Conservation (phyloP, 768 basidiomycete species). For the Serendipita sp. region DNA sequence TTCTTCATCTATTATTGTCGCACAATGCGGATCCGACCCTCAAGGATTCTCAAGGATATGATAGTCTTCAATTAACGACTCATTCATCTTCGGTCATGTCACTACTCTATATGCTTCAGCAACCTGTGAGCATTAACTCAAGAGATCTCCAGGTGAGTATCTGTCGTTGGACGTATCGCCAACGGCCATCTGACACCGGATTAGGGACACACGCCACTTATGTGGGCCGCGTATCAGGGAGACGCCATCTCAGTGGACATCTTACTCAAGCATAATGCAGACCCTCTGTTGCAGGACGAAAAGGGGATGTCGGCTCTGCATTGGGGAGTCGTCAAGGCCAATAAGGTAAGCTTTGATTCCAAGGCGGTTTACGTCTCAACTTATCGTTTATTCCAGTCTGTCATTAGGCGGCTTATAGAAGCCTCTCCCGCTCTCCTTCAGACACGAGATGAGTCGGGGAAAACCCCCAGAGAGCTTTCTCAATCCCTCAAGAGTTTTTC, state of each 20-base stretch:
- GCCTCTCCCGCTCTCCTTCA: constrained; percentile 61
- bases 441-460: constrained; percentile 65
- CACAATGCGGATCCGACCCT: constrained; percentile 89
- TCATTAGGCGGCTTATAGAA: constrained; percentile 66
- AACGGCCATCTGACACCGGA: no score
- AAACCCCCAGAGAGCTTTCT: constrained; percentile 91
- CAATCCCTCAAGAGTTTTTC: constrained; percentile 79
- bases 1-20: constrained; percentile 80
- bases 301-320: constrained; percentile 78
- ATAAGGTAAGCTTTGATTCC: constrained; percentile 29
- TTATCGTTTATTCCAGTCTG: constrained; percentile 21
- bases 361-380: no score
- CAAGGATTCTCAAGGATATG: constrained; percentile 87
- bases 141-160: constrained; percentile 45
- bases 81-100: constrained; percentile 94
- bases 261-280: constrained; percentile 75
- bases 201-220: constrained; percentile 75
- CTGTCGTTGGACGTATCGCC: no score
- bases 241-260: constrained; percentile 91
- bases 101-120: constrained; percentile 76
- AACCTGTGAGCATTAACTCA: constrained; percentile 83
- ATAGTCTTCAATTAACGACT: constrained; percentile 85
- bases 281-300: constrained; percentile 58
- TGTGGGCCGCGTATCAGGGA: constrained; percentile 99
- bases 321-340: constrained; percentile 97